Conservation (phyloP, 2,329 filamentous ascomycete genomes). For the Parastagonospora avenae region DNA sequence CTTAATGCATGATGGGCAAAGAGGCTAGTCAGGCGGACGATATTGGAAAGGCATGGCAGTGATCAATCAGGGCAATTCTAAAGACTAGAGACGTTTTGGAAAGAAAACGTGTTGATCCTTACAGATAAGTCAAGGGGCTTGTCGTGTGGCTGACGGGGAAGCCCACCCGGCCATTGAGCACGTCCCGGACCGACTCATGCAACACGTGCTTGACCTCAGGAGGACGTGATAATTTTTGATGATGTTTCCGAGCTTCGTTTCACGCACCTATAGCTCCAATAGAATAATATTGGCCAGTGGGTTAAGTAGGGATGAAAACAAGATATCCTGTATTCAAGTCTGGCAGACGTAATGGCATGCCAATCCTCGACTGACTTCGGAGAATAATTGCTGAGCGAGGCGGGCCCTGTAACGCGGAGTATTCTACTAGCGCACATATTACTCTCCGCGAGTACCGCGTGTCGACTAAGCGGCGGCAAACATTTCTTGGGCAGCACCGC, state of each 20-base stretch:
- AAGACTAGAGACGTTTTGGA: background rate
- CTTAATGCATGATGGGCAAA: background rate
- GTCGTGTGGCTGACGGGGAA: constrained; percentile 2
- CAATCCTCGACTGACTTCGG: too few relatives aligned
- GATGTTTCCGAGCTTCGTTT: background rate
- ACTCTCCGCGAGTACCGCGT: too few relatives aligned
- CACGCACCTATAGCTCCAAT: background rate
- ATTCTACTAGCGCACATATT: too few relatives aligned
- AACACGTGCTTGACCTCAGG: background rate
- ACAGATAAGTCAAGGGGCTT: background rate
- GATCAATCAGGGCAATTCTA: background rate
- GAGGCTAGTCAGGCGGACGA: background rate
- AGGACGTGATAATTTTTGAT: background rate
- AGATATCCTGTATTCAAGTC: too few relatives aligned
- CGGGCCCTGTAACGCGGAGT: too few relatives aligned
- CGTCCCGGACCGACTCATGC: background rate
- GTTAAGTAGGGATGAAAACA: too few relatives aligned
- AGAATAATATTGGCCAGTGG: too few relatives aligned
- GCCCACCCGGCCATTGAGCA: background rate
- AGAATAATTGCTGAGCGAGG: too few relatives aligned
- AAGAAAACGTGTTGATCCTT: constrained; percentile 3
- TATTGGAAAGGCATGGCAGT: background rate
- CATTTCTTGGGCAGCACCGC: too few relatives aligned
- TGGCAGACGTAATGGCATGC: too few relatives aligned
- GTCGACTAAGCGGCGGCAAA: too few relatives aligned